Conservation (phyloP, 441 rosid genomes). For the Mallotus japonicus region DNA sequence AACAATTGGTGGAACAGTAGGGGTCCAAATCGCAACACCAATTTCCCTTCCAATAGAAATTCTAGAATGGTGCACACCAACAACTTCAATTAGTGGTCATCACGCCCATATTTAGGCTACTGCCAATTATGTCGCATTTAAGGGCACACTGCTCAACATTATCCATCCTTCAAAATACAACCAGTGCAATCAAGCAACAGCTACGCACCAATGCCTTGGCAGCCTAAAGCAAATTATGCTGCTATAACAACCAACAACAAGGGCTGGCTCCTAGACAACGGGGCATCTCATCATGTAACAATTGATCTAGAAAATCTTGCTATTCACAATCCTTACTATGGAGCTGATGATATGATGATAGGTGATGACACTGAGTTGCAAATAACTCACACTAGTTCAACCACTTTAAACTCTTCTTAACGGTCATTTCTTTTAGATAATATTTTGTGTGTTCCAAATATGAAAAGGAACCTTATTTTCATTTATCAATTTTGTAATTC, state of each 20-base stretch:
- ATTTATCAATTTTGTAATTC: too few species aligned
- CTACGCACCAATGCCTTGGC: background rate
- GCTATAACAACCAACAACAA: too few species aligned
- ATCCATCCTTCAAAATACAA: too few species aligned
- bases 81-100: too few species aligned
- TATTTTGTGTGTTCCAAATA: background rate
- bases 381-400: background rate
- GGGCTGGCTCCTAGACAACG: background rate
- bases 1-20: too few species aligned
- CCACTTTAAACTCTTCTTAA: background rate
- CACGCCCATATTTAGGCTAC: too few species aligned
- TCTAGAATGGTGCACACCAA: too few species aligned
- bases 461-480: too few species aligned
- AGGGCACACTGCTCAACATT: background rate
- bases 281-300: background rate
- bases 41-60: too few species aligned
- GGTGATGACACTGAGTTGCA: background rate
- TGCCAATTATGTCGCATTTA: background rate
- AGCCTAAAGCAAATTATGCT: background rate
- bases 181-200: too few species aligned
- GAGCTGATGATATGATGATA: background rate
- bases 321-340: rapidly evolving
- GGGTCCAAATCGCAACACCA: too few species aligned
- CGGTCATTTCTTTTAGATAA: too few species aligned
- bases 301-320: background rate